These are phyloP conservation scores for Solanum hybrid DNA, from an alignment of 305 asterid species.

Conservation along the genomic window DNA sequence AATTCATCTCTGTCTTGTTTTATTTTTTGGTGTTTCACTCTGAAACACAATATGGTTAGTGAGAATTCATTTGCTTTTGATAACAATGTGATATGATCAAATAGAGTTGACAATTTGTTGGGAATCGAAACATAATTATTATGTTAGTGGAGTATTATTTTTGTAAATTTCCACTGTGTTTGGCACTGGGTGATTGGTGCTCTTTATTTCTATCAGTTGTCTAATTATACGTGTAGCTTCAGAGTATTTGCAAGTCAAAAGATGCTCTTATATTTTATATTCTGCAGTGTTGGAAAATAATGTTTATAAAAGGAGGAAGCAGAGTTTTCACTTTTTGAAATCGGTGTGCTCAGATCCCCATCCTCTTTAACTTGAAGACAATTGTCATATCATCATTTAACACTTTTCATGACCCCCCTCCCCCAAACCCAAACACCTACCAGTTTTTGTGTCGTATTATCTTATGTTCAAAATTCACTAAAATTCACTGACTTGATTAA, in stretches of 20 bases:
- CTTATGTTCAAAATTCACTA: background rate
- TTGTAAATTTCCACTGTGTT: background rate
- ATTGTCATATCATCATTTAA: background rate
- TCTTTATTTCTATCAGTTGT: background rate
- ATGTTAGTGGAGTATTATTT: background rate
- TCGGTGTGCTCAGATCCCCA: background rate
- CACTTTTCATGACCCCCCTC: background rate
- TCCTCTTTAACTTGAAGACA: background rate
- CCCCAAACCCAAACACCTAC: background rate
- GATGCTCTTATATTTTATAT: background rate
- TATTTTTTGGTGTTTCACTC: background rate
- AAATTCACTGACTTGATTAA: background rate
- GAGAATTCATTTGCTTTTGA: background rate
- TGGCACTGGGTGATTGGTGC: background rate
- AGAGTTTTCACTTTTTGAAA: background rate
- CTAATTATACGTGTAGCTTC: background rate
- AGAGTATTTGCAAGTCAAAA: constrained; percentile 2
- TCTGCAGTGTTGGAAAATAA: background rate
- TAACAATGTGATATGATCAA: background rate
- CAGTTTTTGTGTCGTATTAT: background rate
- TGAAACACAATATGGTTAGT: background rate
- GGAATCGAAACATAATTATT: background rate
- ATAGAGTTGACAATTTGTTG: background rate
- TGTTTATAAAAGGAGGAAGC: background rate
- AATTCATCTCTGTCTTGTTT: background rate